A percentile compares a stretch with the other conserved stretches of the same genome.
These are phyloP conservation scores for Tuber borchii DNA, from an alignment of 495 filamentous ascomycete genomes.

Conservation along the genomic window DNA sequence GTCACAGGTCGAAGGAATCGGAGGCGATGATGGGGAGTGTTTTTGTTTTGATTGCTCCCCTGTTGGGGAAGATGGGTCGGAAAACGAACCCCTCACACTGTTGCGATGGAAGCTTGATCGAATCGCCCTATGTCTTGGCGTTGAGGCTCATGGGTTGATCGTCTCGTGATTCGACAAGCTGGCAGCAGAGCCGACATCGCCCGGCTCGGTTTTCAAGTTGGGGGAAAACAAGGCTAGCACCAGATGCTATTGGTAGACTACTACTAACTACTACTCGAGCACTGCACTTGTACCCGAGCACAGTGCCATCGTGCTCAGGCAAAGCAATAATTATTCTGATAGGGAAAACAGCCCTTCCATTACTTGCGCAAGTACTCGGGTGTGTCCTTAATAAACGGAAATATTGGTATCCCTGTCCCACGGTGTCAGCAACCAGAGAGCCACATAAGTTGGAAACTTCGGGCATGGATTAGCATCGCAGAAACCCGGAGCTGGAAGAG, in stretches of 20 bases:
- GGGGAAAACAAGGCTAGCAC: background rate
- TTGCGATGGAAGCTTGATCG: background rate
- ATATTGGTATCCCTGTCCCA: too few relatives aligned
- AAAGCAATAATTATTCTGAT: background rate
- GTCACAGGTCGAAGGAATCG: background rate
- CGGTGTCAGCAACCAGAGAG: too few relatives aligned
- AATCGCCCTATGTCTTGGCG: background rate
- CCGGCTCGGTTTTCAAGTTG: background rate
- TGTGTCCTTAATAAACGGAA: too few relatives aligned
- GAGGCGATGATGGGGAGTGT: background rate
- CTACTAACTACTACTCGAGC: too few relatives aligned
- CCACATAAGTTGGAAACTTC: too few relatives aligned
- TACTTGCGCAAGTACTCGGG: too few relatives aligned
- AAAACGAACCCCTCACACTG: background rate
- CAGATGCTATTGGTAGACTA: background rate
- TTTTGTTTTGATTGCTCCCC: background rate
- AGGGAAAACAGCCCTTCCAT: background rate
- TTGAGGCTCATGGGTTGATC: background rate
- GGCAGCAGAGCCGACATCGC: background rate
- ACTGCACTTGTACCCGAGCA: too few relatives aligned
- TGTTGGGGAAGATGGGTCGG: background rate
- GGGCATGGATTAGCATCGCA: too few relatives aligned
- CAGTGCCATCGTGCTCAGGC: background rate
- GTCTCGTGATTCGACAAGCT: background rate
- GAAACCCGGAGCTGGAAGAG: too few relatives aligned